phyloP scores from a whole-genome alignment of 1,139 yeast genomes.

The Protomyces arabidopsidicola region DNA sequence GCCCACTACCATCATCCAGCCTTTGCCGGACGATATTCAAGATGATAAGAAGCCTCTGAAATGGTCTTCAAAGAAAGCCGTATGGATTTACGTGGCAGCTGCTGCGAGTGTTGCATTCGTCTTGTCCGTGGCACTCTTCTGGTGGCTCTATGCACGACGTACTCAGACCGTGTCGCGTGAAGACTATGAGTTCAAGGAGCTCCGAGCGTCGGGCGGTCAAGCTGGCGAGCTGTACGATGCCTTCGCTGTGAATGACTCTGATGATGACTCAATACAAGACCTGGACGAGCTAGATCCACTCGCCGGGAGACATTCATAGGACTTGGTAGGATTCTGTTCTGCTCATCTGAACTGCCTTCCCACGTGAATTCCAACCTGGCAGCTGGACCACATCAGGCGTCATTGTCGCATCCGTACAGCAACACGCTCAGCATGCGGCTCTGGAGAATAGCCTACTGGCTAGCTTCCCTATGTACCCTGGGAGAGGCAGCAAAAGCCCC shows the following conservation, averaged over 20 bases:
- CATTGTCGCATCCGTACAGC: not conserved
- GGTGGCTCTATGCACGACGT: constrained; percentile 11
- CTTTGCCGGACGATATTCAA: constrained; percentile 6
- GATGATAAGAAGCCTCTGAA: not conserved
- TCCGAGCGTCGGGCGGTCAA: not conserved
- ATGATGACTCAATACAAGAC: constrained; percentile 1
- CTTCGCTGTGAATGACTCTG: constrained; percentile 8
- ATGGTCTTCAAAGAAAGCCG: constrained; percentile 5
- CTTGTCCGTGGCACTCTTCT: not conserved
- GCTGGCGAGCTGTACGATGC: constrained; percentile 23
- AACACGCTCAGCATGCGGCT: not conserved
- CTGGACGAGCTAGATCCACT: not conserved
- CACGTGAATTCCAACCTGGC: not conserved
- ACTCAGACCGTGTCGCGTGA: constrained; percentile 2
- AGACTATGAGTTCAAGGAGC: constrained; percentile 17
- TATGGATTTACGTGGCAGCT: constrained; percentile 10
- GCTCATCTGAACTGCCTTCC: not conserved
- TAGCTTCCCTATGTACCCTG: not conserved
- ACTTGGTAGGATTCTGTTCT: not conserved
- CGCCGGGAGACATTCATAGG: not conserved
- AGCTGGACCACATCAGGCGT: not conserved
- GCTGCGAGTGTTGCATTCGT: constrained; percentile 1
- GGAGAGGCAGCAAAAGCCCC: constrained; percentile 27
- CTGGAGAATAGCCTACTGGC: not conserved
- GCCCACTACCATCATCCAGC: constrained; percentile 21